Conservation (phyloP, 163 green algal genomes). For the Trebouxia gelatinosa region DNA sequence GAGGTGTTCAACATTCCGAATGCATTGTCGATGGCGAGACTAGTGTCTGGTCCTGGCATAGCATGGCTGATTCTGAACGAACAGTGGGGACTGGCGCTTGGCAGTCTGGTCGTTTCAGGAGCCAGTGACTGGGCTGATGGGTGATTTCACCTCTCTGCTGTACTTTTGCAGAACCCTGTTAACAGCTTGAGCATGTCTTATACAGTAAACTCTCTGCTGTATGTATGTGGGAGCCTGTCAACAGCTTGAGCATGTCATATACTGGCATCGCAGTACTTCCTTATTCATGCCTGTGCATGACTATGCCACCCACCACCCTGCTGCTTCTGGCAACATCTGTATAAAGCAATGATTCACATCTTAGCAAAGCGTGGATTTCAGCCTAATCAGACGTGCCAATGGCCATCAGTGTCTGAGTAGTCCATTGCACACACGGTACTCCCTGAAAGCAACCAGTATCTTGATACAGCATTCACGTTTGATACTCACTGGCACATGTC, state of each 20-base stretch:
- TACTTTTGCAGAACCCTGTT: no score
- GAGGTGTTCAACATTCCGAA: slow-evolving; percentile 71
- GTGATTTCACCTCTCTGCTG: slow-evolving; percentile 11
- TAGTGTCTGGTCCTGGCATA: slow-evolving; percentile 70
- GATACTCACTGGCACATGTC: neutral
- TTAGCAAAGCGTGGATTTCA: no score
- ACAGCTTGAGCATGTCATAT: neutral
- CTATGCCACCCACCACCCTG: neutral
- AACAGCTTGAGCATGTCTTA: slow-evolving; percentile 14
- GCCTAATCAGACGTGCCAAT: no score
- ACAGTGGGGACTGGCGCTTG: slow-evolving; percentile 30
- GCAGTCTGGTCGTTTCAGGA: slow-evolving; percentile 27
- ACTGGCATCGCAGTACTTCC: neutral
- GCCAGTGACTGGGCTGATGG: slow-evolving; percentile 31
- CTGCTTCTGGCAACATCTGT: neutral
- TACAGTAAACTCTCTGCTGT: no score
- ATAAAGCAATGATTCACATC: no score
- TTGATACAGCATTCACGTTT: no score
- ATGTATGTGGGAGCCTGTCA: neutral
- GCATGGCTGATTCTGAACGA: slow-evolving; percentile 62
- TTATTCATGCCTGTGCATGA: neutral
- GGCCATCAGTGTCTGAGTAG: neutral
- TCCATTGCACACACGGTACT: neutral
- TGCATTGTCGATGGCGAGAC: slow-evolving; percentile 64
- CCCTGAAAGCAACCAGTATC: no score